These are phyloP conservation scores for Exophiala mesophila DNA, from an alignment of 2,329 filamentous ascomycete species.

Conservation along the genomic window DNA sequence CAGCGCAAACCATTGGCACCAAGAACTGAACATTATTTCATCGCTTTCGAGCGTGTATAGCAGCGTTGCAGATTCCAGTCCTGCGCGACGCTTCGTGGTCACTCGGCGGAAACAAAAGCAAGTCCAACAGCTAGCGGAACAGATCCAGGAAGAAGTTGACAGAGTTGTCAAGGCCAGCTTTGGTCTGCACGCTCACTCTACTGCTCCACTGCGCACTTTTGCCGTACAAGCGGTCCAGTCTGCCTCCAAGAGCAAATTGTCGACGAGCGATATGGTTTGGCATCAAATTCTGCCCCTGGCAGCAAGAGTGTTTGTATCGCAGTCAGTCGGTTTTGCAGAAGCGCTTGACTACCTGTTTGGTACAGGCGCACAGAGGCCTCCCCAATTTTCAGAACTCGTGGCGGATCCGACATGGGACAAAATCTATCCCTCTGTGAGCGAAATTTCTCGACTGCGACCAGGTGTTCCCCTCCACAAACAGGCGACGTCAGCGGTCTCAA, in stretches of 20 bases:
- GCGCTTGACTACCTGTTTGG: conserved; percentile 64
- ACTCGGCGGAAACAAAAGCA: conserved; percentile 47
- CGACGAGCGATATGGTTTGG: conserved; percentile 12
- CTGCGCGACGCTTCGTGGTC: conserved; percentile 49
- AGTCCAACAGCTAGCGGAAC: conserved; percentile 53
- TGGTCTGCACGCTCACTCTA: conserved; percentile 48
- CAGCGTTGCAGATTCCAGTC: conserved; percentile 50
- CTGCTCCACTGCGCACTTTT: conserved; percentile 34
- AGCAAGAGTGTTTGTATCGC: conserved; percentile 62
- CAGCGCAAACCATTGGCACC: conserved; percentile 49
- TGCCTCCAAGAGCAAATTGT: conserved; percentile 5
- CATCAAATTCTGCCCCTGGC: conserved; percentile 62
- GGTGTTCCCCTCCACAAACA: conserved; percentile 5
- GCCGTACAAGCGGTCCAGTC: conserved; percentile 7
- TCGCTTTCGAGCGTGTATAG: conserved; percentile 51
- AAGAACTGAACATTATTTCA: conserved; percentile 44
- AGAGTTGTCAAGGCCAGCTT: conserved; percentile 51
- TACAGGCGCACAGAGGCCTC: conserved; percentile 53
- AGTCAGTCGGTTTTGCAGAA: conserved; percentile 68
- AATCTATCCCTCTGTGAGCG: conserved; percentile 3
- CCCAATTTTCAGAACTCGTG: conserved; percentile 47
- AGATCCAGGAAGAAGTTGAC: conserved; percentile 63
- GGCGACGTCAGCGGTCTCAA: conserved; percentile 2
- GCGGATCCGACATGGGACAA: not conserved
- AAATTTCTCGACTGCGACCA: not conserved